Base-by-base conservation (phyloP, 1,284 basidiomycete species). In the Ganoderma leucocontextum region DNA sequence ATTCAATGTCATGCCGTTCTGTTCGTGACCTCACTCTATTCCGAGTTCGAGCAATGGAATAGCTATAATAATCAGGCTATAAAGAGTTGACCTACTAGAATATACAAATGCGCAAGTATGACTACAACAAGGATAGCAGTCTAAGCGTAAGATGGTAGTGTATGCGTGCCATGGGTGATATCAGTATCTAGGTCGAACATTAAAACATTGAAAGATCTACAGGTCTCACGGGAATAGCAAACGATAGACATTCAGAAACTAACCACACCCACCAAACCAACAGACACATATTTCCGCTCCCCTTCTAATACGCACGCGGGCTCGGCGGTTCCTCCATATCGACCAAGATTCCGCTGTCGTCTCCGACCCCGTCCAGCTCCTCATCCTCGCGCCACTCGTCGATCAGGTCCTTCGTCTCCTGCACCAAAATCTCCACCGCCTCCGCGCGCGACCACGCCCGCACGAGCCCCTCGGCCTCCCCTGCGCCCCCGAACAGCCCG, bases 381-480 rank as follows among this genome's bases (percentile, higher is more conserved):
- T 71, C 73, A 4, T 74, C 75, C 47, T 78, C 77, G 60, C 85
- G 83, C 77, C 91, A 91, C 75, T 91, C 90, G 55, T 87, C 85
- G 72, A 89, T 76, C 42, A 91, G 71, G 59, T 86, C 83, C 61
- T 82, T 82, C 59, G 85, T 88, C 78, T 91, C 90, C 65, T 82
- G 76, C 53, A 83, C 74, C 12, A 91, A 80, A 7, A 83, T 83
- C 55, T 84, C 80, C 44, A 91, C 69, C 1, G 88, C 89, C 59
- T 86, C 81, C 52, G 79, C 77, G 68, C 78, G 82, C n/a, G 88
- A 87, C 90, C 89, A 91, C 33, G 83, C 82, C 62, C 80, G 81
- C 8, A 73, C 74, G 13, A 80, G 78, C 38, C 75, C 78, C 29
- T 78, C 75, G 7, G 72, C 72, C 17, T 79, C 79, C 69, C 74